phyloP scores from a whole-genome alignment of 345 rosid species.

The Hypericum perforatum region DNA sequence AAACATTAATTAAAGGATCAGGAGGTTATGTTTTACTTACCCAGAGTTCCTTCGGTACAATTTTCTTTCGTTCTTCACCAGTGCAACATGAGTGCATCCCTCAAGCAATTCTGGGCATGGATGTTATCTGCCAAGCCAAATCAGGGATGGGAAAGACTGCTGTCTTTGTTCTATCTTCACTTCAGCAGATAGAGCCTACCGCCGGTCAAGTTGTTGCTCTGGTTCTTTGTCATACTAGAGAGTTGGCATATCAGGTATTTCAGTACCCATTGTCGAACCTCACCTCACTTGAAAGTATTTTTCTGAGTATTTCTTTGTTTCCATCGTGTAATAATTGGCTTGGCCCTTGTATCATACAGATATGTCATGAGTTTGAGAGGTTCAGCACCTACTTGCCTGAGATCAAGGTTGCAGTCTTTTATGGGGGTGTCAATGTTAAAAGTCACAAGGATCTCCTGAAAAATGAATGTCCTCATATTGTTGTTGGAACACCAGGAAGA shows the following conservation, averaged over 20 bases:
- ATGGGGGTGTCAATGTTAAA: slow-evolving; percentile 90
- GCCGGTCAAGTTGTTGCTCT: slow-evolving; percentile 93
- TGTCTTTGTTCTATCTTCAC: slow-evolving; percentile 77
- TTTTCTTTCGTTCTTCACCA: slow-evolving; percentile 80
- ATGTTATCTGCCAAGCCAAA: slow-evolving; percentile 98
- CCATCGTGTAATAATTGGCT: not conserved
- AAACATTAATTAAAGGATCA: slow-evolving; percentile 50
- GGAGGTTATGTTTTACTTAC: slow-evolving; percentile 66
- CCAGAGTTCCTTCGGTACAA: slow-evolving; percentile 56
- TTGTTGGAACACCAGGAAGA: slow-evolving; percentile 97
- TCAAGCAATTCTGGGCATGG: slow-evolving; percentile 98
- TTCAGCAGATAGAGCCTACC: slow-evolving; percentile 87
- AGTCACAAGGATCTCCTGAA: slow-evolving; percentile 82
- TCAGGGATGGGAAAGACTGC: slow-evolving; percentile 99
- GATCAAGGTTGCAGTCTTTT: slow-evolving; percentile 85
- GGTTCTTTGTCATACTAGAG: slow-evolving; percentile 89
- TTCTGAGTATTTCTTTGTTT: not conserved
- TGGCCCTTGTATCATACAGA: slow-evolving; percentile 27
- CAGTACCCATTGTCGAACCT: not conserved
- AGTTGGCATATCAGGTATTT: slow-evolving; percentile 88
- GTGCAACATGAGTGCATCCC: slow-evolving; percentile 99
- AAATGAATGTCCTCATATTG: slow-evolving; percentile 98
- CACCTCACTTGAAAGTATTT: not conserved
- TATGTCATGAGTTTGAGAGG: slow-evolving; percentile 93
- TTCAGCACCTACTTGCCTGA: slow-evolving; percentile 93